Evolutionary conservation across 1,284 basidiomycete species (phyloP), one percentile per base, ranked within the genome.

Genomic region (Naganishia liquefaciens): DNA sequence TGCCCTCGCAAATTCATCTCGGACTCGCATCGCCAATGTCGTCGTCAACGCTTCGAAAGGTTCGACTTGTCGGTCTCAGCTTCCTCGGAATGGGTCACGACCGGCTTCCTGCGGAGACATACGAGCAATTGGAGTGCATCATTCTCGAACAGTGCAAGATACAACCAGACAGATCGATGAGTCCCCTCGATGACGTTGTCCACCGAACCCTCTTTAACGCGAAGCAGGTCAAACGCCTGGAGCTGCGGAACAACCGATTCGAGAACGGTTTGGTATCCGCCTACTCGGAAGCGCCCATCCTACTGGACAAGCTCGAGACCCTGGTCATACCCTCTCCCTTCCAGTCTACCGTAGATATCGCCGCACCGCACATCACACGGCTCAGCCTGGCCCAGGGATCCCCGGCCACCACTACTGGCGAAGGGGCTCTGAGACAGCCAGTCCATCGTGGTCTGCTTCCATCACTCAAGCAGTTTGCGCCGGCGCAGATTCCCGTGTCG

Each of bases 141-240:
- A 39, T 60, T 25, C 46, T 60, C 9, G 46, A 60, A 21, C 39
- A 44, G 25, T 55, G 54, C 54, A 40, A 40, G 42, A 55, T 55
- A 3, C 25, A 27, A 9, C 33, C 33, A 37, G 33, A 37, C 7
- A 37, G 33, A 37, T 37, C 33, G 33, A 9, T 37, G 9, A 9
- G 33, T 37, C 33, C 33, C 33, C 33, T 37, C 4, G 33, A 37
- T 37, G 33, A 37, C 33, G 33, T 37, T 4, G 30, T 60, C 13
- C 55, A 50, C 25, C n/a, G 44, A 25, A 50, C 28, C 4, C 15
- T 37, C 21, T 3, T 3, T 7, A 11, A 39, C 33, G 46, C 55
- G n/a, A 60, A 46, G 55, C 47, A 50, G 19, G 46, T 60, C 46
- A 21, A 25, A 25, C 33, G 37, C 17, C 46, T 60, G n/a, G 55